Base-by-base conservation (phyloP, 2,329 filamentous ascomycete species). In the Paecilomyces variotii region DNA sequence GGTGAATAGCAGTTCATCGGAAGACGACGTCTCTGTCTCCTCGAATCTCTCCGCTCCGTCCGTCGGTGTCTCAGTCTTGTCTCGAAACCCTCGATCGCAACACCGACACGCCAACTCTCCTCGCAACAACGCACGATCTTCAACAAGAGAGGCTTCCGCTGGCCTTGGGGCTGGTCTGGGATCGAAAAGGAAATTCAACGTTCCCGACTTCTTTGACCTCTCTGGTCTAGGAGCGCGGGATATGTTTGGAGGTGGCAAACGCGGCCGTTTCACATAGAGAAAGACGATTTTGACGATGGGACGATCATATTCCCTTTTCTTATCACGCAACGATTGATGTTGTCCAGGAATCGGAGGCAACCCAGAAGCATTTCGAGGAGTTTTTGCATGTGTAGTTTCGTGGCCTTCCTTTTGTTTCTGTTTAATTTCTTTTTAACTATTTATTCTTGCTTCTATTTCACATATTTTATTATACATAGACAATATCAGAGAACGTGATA, bases 171-270 rank as follows among this genome's bases (percentile, higher is more conserved):
- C 73, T 9, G 71, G 68, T 3, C 60, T 78, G 5, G 78, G 79
- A 4, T 77, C 76, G 6, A 81, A 81, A 68, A 71, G 79, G 59
- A 79, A 78, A 66, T 68, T 76, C 55, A 71, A 74, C 19, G 74
- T 80, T 53, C 74, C 73, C 2, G 79, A 80, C 53, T 80, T 80
- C 63, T 80, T 80, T 60, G 79, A 80, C 61, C 63, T 81, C 24
- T 78, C 78, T 1, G 77, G 73, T 53, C 63, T 79, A 55, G 72
- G 74, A 56, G 69, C 68, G 53, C 70, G 72, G 59, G 79, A 80
- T 63, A 68, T 70, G 45, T 72, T 72, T 60, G 76, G 76, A 59
- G 74, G 77, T n/a, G 74, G 74, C 53, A 81, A 81, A 69, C 72
- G 78, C 54, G 75, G 78, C 45, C 75, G 78, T 55, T 76, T 78